Conservation (phyloP, 768 basidiomycete genomes). For the Lyophyllum atratum region DNA sequence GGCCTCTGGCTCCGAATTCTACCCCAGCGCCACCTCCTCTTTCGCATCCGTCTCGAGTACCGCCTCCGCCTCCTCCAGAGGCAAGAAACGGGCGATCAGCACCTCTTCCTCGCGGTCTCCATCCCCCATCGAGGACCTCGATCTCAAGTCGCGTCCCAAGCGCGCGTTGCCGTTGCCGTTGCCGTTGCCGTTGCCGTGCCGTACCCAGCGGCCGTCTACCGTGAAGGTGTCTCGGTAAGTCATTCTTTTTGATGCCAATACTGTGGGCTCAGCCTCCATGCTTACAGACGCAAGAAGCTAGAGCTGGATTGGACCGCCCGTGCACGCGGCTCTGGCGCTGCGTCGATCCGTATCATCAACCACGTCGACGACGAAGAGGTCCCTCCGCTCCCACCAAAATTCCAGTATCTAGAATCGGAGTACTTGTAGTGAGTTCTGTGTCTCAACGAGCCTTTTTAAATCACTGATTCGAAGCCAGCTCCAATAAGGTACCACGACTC, state of each 20-base stretch:
- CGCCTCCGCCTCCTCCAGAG: not conserved
- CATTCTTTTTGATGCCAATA: not conserved
- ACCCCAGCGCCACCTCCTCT: not conserved
- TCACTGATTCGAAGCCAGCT: slow-evolving; percentile 7
- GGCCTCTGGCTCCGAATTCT: not conserved
- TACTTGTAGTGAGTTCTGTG: slow-evolving; percentile 46
- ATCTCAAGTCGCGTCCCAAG: not conserved
- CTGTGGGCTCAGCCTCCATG: not conserved
- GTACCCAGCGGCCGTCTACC: not conserved
- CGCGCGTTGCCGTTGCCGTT: not conserved
- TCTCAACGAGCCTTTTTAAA: no score
- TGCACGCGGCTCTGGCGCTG: slow-evolving; percentile 29
- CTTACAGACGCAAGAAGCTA: slow-evolving; percentile 26
- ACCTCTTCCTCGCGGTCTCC: not conserved
- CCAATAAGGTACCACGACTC: slow-evolving; percentile 10
- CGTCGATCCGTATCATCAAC: slow-evolving; percentile 37
- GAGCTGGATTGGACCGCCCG: slow-evolving; percentile 34
- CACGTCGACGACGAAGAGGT: slow-evolving; percentile 44
- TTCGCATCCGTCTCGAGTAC: not conserved
- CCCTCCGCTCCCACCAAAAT: slow-evolving; percentile 43
- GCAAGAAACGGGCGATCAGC: not conserved
- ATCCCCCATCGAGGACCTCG: not conserved
- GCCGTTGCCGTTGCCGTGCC: no score
- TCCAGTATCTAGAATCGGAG: slow-evolving; percentile 54
- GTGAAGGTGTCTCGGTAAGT: not conserved